Conservation (phyloP, 495 filamentous ascomycete genomes). For the Pyrenula massariospora region DNA sequence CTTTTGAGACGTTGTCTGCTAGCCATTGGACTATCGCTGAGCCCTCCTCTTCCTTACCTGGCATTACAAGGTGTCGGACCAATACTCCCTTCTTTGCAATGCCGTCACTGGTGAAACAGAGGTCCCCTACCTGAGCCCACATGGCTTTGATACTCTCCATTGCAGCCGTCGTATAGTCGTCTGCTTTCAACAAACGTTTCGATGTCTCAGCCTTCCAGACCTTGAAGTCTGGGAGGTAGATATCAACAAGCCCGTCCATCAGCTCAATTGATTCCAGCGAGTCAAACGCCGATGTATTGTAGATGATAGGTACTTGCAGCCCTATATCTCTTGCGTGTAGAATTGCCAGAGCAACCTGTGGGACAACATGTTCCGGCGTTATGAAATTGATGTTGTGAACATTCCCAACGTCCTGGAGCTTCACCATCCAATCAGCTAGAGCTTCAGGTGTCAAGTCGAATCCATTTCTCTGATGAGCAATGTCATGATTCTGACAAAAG, state of each 20-base stretch:
- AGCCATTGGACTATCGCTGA: conserved; percentile 58
- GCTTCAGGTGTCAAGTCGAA: conserved; percentile 66
- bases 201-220: conserved; percentile 53
- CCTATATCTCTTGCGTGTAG: conserved; percentile 55
- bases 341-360: conserved; percentile 61
- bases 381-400: conserved; percentile 76
- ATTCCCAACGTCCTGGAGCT: conserved; percentile 49
- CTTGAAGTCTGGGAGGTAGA: conserved; percentile 73
- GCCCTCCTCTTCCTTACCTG: conserved; percentile 56
- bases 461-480: conserved; percentile 60
- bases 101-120: conserved; percentile 64
- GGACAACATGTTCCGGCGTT: conserved; percentile 68
- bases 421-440: conserved; percentile 65
- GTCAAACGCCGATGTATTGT: conserved; percentile 70
- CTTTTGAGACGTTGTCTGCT: conserved; percentile 50
- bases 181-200: conserved; percentile 59
- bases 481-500: conserved; percentile 77
- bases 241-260: conserved; percentile 64
- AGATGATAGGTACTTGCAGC: conserved; percentile 56
- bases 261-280: conserved; percentile 52
- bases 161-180: conserved; percentile 54
- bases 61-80: conserved; percentile 69
- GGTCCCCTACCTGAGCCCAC: conserved; percentile 64
- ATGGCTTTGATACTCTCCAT: conserved; percentile 63
- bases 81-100: conserved; percentile 64